Evolutionary conservation across 371 early-diverging fungal species (phyloP), one percentile per base, ranked within the genome.

Genomic region (Massospora cicadina): DNA sequence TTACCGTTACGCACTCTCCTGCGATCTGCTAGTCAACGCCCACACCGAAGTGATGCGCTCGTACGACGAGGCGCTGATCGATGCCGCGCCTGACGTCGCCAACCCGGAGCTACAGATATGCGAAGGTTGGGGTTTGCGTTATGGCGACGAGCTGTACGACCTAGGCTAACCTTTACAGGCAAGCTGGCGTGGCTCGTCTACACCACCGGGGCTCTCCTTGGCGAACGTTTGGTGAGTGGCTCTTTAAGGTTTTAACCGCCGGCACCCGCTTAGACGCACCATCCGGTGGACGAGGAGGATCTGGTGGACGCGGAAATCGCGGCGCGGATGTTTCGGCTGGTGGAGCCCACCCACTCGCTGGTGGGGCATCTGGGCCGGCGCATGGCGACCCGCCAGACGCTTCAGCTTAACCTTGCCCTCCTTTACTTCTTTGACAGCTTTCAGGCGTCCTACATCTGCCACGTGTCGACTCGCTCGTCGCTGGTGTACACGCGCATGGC

Each of bases 111-210:
- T 25, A n/a, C 27, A 13, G 53, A 63, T 26, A 13, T 54, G 12
- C 64, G 64, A 53, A 54, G 33, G 54, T 63, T 21, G 24, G n/a
- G n/a, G n/a, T n/a, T n/a, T n/a, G n/a, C n/a, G n/a, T n/a, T 31
- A 32, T 28, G 53, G 27, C 2, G 29, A 53, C n/a, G 24, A 12
- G 17, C n/a, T n/a, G 24, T 17, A 24, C 0, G 25, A 63, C 17
- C 33, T 33, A 33, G 53, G 29, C 53, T 65, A 57, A 65, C 56
- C 24, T 26, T 63, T 30, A 13, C 58, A 77, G 77, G 70, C 43
- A 82, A 83, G 71, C 77, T 90, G 71, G 83, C 90, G 0, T 91
- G 90, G 90, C 75, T 88, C 28, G 83, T 89, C 23, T 88, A 91
- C 60, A 79, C 83, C 24, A 84, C 83, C 70, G 86, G 87, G 55